phyloP scores from a whole-genome alignment of 2,329 filamentous ascomycete species.

The Macrophomina phaseolina region DNA sequence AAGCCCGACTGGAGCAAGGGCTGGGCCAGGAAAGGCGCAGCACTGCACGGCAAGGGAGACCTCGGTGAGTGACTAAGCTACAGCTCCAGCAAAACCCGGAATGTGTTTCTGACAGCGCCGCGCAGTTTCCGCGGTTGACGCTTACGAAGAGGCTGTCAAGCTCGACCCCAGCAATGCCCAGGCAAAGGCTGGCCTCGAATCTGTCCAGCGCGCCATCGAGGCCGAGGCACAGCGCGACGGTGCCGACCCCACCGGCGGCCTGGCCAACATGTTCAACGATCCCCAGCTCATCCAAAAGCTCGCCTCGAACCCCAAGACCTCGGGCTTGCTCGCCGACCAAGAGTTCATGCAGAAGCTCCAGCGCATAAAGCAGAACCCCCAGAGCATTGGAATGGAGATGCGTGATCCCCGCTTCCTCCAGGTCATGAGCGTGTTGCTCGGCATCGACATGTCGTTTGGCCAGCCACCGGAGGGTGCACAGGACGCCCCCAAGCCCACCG shows the following conservation, averaged over 20 bases:
- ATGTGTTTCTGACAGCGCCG: constrained; percentile 29
- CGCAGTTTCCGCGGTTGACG: constrained; percentile 77
- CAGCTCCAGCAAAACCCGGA: no score
- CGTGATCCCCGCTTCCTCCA: constrained; percentile 90
- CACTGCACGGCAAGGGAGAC: constrained; percentile 85
- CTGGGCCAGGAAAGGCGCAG: constrained; percentile 91
- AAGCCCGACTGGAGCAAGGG: constrained; percentile 99
- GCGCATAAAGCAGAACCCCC: constrained; percentile 79
- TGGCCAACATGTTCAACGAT: constrained; percentile 95
- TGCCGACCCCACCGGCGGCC: constrained; percentile 72
- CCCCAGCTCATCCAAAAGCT: constrained; percentile 90
- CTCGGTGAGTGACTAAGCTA: constrained; percentile 58
- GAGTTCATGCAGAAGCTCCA: constrained; percentile 91
- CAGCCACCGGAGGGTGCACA: constrained; percentile 55
- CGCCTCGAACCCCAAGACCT: constrained; percentile 92
- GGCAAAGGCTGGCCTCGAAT: constrained; percentile 84
- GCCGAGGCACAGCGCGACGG: constrained; percentile 69
- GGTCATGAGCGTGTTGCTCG: constrained; percentile 91
- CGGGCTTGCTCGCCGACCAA: constrained; percentile 76
- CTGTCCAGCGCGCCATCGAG: constrained; percentile 88
- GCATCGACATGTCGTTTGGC: constrained; percentile 85
- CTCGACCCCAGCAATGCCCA: constrained; percentile 89
- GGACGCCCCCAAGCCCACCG: constrained; percentile 46
- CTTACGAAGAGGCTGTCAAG: constrained; percentile 94
- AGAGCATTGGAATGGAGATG: constrained; percentile 78